Evolutionary conservation across 2,329 filamentous ascomycete species (phyloP).

Genomic region (Colletotrichum sp.): DNA sequence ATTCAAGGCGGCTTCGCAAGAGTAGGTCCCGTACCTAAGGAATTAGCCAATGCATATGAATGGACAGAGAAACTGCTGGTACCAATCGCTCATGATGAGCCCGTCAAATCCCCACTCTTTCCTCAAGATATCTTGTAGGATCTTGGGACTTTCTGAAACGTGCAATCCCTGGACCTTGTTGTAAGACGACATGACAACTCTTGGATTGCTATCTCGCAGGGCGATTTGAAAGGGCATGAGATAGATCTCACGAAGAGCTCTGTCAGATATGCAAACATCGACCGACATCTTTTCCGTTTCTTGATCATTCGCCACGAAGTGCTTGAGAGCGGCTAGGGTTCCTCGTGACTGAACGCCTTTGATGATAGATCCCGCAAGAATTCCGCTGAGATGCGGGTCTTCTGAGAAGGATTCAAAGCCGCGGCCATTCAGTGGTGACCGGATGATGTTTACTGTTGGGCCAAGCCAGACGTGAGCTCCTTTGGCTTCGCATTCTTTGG

Average conservation of each 20-base stretch:
- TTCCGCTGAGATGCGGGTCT: slow-evolving; percentile 61
- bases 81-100: slow-evolving; percentile 61
- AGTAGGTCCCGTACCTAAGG: slow-evolving; percentile 58
- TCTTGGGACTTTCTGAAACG: slow-evolving; percentile 57
- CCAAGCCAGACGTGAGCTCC: slow-evolving; percentile 64
- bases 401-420: slow-evolving; percentile 66
- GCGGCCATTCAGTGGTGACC: slow-evolving; percentile 63
- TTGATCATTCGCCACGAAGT: slow-evolving; percentile 67
- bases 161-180: slow-evolving; percentile 63
- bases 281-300: slow-evolving; percentile 64
- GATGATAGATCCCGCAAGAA: slow-evolving; percentile 57
- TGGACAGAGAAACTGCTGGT: not conserved
- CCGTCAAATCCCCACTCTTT: slow-evolving; percentile 64
- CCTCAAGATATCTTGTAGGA: slow-evolving; percentile 56
- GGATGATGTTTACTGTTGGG: slow-evolving; percentile 68
- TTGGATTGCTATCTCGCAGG: slow-evolving; percentile 55
- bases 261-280: slow-evolving; percentile 57
- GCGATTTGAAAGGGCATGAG: slow-evolving; percentile 62
- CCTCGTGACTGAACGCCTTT: slow-evolving; percentile 61
- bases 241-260: slow-evolving; percentile 64
- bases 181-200: slow-evolving; percentile 65
- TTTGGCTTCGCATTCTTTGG: slow-evolving; percentile 58
- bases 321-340: slow-evolving; percentile 62
- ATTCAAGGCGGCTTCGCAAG: slow-evolving; percentile 52
- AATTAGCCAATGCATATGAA: not conserved